Base-by-base conservation (phyloP, 768 basidiomycete genomes). In the Collybiopsis confluens region DNA sequence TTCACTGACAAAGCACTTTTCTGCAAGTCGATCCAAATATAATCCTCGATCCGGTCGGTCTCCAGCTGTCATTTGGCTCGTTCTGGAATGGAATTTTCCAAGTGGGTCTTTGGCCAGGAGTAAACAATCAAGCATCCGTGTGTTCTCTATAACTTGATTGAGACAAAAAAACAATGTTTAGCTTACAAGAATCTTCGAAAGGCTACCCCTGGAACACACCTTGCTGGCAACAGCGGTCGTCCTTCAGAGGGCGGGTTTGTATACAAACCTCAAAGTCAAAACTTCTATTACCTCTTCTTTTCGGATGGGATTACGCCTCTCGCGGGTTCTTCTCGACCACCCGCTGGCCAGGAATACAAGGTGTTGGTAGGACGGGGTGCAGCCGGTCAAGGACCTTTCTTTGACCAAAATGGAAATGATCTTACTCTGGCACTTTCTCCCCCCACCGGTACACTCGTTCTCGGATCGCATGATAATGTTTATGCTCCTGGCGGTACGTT, bases 391-490 rank as follows among this genome's bases (percentile, higher is more conserved):
- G 50, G 50, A 0, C 50, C 50, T 1, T 52, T 52, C 38, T 43
- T 21, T 23, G 50, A 21, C 33, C 26, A 52, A 28, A 10, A 21
- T 1, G 41, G 30, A 13, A 52, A 52, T n/a, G 40, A 62, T 3
- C 58, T 52, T 8, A 46, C 45, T 3, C 16, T 48, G 35, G 23
- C 23, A 21, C 38, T 52, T n/a, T 13, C 11, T 36, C 36, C 35
- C 16, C 36, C 37, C 6, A 28, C 60, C 15, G 65, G 64, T 35
- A 59, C 60, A 6, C 59, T 63, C 40, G 60, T 67, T 27, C 62
- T 67, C 21, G 61, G 50, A n/a, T 62, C 61, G 43, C 65, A 65
- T 45, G 65, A 61, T 45, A 62, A 65, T 28, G 54, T 67, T 28
- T 67, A 64, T 37, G 63, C 63, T n/a, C 65, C 65, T 24, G 64